A percentile compares a stretch with the other conserved stretches of the same genome.
These are phyloP conservation scores for Sclerotinia glacialis DNA, from an alignment of 2,329 filamentous ascomycete genomes.

Conservation along the genomic window DNA sequence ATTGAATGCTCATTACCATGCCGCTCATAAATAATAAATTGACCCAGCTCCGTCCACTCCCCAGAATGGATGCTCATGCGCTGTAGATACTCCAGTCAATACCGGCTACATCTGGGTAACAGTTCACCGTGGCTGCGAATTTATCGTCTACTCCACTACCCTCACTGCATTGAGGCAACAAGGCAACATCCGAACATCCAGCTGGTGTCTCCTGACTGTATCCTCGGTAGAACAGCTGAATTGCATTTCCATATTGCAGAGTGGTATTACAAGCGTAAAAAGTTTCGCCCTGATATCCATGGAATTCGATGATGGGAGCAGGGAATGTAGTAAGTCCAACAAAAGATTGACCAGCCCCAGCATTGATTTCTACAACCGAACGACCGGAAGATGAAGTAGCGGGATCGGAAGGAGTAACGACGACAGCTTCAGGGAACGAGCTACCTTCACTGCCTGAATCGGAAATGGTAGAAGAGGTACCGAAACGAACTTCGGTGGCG, in stretches of 20 bases:
- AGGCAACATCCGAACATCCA: conserved; percentile 44
- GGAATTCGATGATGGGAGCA: conserved; percentile 39
- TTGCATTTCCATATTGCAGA: conserved; percentile 44
- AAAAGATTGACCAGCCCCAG: conserved; percentile 42
- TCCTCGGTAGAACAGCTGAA: conserved; percentile 43
- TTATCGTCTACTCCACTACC: conserved; percentile 44
- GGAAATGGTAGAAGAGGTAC: conserved; percentile 42
- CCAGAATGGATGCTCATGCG: background rate
- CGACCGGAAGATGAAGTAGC: conserved; percentile 24
- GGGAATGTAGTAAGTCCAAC: conserved; percentile 41
- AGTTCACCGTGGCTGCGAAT: conserved; percentile 42
- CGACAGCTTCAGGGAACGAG: conserved; percentile 42
- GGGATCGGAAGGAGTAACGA: conserved; percentile 39
- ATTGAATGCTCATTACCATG: background rate
- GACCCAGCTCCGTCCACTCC: background rate
- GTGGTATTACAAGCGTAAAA: conserved; percentile 47
- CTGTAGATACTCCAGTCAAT: conserved; percentile 43
- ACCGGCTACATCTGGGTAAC: conserved; percentile 44
- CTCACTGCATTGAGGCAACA: conserved; percentile 47
- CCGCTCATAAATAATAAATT: conserved; percentile 4
- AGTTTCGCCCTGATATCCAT: conserved; percentile 36
- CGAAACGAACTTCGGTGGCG: conserved; percentile 38
- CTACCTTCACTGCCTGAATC: conserved; percentile 40
- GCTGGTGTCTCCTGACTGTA: conserved; percentile 41
- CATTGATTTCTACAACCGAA: conserved; percentile 41